These are phyloP conservation scores for Brassica cretica DNA, from an alignment of 345 rosid genomes.

Conservation along the genomic window DNA sequence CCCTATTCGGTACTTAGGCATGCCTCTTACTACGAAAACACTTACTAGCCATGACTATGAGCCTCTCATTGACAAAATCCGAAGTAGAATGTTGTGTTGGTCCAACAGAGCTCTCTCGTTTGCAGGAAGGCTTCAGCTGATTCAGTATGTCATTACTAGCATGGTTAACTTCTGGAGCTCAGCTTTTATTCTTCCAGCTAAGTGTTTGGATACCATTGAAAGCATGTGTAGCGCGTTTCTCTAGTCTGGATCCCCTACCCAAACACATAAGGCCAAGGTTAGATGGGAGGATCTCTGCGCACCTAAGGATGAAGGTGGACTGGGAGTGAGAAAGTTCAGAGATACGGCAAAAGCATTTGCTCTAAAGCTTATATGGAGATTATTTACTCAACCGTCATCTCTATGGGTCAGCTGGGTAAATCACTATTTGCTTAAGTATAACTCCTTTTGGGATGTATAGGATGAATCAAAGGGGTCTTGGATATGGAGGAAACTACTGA, in stretches of 20 bases:
- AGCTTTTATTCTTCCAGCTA: not conserved
- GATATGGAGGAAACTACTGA: not conserved
- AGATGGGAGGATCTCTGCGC: not conserved
- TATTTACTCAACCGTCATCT: not conserved
- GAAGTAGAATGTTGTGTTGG: not conserved
- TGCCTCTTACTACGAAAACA: not conserved
- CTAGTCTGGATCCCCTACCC: not conserved
- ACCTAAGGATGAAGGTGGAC: not conserved
- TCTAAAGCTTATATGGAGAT: not conserved
- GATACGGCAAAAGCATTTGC: not conserved
- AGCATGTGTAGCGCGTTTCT: not conserved
- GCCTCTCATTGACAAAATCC: not conserved
- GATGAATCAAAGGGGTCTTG: not conserved
- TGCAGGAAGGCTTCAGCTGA: not conserved
- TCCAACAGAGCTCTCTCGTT: not conserved
- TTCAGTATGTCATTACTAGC: not conserved
- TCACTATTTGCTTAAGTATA: too few relatives aligned
- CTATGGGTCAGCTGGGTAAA: not conserved
- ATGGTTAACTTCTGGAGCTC: not conserved
- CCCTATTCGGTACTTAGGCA: not conserved
- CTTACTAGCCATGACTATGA: not conserved
- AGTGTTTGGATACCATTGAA: not conserved
- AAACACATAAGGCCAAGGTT: not conserved
- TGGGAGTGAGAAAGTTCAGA: not conserved
- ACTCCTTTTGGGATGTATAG: too few relatives aligned